A percentile compares a stretch with the other conserved stretches of the same genome.
These are phyloP conservation scores for Chlorella sp. DNA, from an alignment of 139 green algal genomes.

Conservation along the genomic window DNA sequence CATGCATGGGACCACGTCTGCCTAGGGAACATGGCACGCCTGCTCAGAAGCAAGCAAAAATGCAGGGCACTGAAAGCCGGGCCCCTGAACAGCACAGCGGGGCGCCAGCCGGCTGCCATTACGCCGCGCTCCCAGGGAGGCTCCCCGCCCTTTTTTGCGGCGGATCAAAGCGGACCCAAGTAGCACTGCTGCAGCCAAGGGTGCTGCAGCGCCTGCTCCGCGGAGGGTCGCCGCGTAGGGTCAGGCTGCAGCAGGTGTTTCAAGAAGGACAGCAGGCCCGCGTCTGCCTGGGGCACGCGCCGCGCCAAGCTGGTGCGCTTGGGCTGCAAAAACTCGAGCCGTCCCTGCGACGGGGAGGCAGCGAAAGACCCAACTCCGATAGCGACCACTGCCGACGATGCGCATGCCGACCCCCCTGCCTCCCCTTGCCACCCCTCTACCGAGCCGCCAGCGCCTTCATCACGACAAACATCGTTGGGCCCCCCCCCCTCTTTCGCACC, in stretches of 20 bases:
- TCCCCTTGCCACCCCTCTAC: neutral
- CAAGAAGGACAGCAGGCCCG: constrained; percentile 74
- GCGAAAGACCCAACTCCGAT: neutral
- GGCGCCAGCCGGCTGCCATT: too few species aligned
- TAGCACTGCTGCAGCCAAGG: constrained; percentile 72
- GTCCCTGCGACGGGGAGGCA: constrained; percentile 24
- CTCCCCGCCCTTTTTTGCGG: too few species aligned
- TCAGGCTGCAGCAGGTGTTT: constrained; percentile 66
- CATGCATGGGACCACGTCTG: too few species aligned
- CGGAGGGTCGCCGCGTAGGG: constrained; percentile 62
- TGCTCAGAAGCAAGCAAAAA: too few species aligned
- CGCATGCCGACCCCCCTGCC: neutral
- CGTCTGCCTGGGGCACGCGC: constrained; percentile 64
- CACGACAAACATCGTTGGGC: neutral
- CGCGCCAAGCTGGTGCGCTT: constrained; percentile 65
- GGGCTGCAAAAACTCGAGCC: constrained; percentile 72
- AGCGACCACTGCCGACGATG: neutral
- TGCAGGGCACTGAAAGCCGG: too few species aligned
- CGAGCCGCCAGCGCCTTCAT: neutral
- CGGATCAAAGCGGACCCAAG: too few species aligned
- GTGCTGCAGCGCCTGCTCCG: constrained; percentile 75
- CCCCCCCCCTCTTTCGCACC: neutral
- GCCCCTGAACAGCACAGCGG: too few species aligned
- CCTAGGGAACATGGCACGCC: too few species aligned
- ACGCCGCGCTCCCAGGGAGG: too few species aligned